Evolutionary conservation across 192 early-diverging fungal species (phyloP), one percentile per base, ranked within the genome.

Genomic region (Entomortierella parvispora): DNA sequence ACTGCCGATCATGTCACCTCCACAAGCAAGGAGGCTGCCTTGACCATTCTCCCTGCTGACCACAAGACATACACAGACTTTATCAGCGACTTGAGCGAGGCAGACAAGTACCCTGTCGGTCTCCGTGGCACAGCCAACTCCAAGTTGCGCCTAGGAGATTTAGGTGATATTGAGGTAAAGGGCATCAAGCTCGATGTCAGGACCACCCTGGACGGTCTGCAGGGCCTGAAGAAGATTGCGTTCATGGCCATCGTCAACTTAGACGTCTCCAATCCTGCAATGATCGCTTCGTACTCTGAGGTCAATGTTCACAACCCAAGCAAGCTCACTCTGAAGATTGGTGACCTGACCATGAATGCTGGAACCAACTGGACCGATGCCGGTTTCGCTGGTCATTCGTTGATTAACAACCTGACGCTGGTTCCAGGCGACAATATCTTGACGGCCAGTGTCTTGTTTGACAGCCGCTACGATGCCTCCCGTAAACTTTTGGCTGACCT

Each of bases 101-200:
- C 71, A 14, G 14, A 49, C 10, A 45, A 40, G 4, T 81, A 84
- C 23, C 46, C 45, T 47, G 64, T 88, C 23, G 69, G 58, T 15
- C 75, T 88, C 46, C 56, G 59, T 48, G 87, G 86, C 40, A 76
- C 58, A 18, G 83, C 83, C 8, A 66, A 63, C 56, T 81, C 82
- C 29, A 71, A 62, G 4, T 66, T 83, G 37, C n/a, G 51, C 1
- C 55, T 50, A 20, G 82, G 76, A 9, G 71, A 69, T 32, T 31
- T 84, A 37, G 84, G 84, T 71, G 29, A 44, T 11, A 26, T 85
- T 14, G 58, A 66, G 28, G 28, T 86, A 20, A 59, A 56, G 23
- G 80, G 79, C 0, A 78, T 86, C 47, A 52, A 14, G 3, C 62
- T 83, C 10, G 55, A 81, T 45, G 75, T 85, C 44, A 53, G 67